Conservation (phyloP, 2,329 filamentous ascomycete genomes). For the Monascus ruber region DNA sequence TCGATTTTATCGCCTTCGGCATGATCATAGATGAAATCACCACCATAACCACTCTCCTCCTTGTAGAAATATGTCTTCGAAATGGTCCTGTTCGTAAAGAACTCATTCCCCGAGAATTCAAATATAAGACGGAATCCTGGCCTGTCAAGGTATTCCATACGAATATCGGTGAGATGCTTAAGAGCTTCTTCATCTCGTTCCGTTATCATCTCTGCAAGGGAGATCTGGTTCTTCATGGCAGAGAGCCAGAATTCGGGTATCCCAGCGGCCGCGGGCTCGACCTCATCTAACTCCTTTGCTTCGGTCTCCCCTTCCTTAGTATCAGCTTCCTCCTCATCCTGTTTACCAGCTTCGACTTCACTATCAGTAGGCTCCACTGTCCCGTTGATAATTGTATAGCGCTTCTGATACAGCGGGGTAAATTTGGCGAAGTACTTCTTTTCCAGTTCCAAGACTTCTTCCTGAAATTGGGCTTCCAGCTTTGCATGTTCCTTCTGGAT, state of each 20-base stretch:
- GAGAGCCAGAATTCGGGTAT: conserved; percentile 99
- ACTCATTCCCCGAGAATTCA: conserved; percentile 89
- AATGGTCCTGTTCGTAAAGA: conserved; percentile 93
- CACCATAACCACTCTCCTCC: conserved; percentile 95
- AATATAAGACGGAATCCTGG: conserved; percentile 98
- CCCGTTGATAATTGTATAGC: conserved; percentile 86
- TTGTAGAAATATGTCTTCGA: conserved; percentile 99
- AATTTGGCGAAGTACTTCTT: conserved; percentile 99
- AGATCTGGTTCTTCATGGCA: conserved; percentile 99
- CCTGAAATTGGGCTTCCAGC: conserved; percentile 95
- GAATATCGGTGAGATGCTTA: conserved; percentile 80
- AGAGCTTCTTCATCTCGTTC: conserved; percentile 92
- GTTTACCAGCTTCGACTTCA: conserved; percentile 78
- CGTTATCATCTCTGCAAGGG: conserved; percentile 95
- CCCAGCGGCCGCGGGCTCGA: conserved; percentile 50
- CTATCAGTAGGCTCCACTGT: conserved; percentile 71
- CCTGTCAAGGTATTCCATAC: conserved; percentile 98
- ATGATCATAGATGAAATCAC: conserved; percentile 99
- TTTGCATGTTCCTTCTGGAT: conserved; percentile 98
- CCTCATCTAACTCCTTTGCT: conserved; percentile 34
- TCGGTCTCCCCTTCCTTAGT: conserved; percentile 49
- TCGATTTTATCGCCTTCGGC: conserved; percentile 97
- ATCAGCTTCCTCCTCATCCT: conserved; percentile 58
- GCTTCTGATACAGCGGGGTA: conserved; percentile 92
- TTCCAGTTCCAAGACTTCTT: conserved; percentile 94